Percentiles rank a stretch among this genome's conserved stretches.
phyloP scores from a whole-genome alignment of 2,329 filamentous ascomycete species.

The Pestalotiopsis sp. region DNA sequence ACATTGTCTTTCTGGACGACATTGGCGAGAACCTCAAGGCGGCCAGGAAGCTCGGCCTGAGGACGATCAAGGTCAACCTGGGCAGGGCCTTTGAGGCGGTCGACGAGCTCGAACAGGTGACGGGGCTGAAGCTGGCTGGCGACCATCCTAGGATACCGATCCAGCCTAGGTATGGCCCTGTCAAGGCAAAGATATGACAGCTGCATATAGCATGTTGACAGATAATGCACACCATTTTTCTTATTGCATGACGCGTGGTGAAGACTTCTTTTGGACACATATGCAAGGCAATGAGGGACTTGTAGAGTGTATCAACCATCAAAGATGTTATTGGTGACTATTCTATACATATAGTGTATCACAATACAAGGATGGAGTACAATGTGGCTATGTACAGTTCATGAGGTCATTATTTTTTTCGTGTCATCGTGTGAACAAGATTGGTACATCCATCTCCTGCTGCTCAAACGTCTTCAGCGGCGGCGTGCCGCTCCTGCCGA shows the following conservation, averaged over 20 bases:
- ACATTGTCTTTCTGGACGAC: conserved; percentile 88
- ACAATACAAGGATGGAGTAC: not conserved
- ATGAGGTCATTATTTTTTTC: conserved; percentile 1
- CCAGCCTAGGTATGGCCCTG: conserved; percentile 35
- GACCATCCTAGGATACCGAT: conserved; percentile 53
- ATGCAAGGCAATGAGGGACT: no score
- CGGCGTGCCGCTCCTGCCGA: conserved; percentile 35
- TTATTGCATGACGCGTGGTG: not conserved
- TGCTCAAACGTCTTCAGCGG: conserved; percentile 32
- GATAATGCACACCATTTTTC: not conserved
- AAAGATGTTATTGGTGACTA: not conserved
- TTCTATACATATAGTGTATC: not conserved
- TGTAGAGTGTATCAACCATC: no score
- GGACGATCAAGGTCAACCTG: conserved; percentile 82
- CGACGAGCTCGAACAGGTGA: conserved; percentile 74
- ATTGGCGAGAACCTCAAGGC: conserved; percentile 92
- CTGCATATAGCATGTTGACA: not conserved
- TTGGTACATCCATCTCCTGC: conserved; percentile 57
- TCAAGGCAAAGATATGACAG: conserved; percentile 46
- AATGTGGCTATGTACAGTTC: not conserved
- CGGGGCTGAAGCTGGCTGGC: conserved; percentile 66
- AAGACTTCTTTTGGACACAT: conserved; percentile 9
- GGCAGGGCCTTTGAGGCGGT: conserved; percentile 82
- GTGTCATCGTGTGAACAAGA: conserved; percentile 54
- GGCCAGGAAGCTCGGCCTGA: conserved; percentile 73